Base-by-base conservation (phyloP, 352 stramenopile genomes). In the Peronospora farinosa region DNA sequence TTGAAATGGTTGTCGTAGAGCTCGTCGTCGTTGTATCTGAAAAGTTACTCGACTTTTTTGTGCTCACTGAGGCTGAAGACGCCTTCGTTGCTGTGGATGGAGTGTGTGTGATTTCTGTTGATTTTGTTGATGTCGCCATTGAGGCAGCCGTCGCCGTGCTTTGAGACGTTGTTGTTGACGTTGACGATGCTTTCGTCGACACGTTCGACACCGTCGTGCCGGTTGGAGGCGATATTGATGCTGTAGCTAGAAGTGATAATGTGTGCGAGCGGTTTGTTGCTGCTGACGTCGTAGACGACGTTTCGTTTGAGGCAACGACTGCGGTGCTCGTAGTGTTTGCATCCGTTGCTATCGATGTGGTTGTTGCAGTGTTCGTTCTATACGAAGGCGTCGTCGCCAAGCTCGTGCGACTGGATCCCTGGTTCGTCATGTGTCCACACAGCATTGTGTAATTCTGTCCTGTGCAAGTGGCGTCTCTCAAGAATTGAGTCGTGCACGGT, bases 401-500 rank as follows among this genome's bases (percentile, higher is more conserved):
- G 5, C 32, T 15, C 11, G 41, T 58, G 15, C 10, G 48, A 13
- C 8, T 47, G 4, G 35, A 42, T 9, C 35, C 42, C 0, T 45
- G 31, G 5, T 30, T 49, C 15, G 41, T 32, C 37, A 38, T 15
- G 9, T 45, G 11, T 5, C 11, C 33, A 19, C 57, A 46, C n/a
- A 47, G 41, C 11, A 21, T 59, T 0, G 53, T 50, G 13, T 44
- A 28, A 12, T 59, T 58, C 17, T 35, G 19, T 27, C n/a, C 33
- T 27, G 46, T 11, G 25, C 47, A 40, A 4, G 19, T 49, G 3
- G 25, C 47, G 2, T 57, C 62, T 17, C 31, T 51, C 2, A n/a
- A 6, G 1, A 39, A 36, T 31, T 63, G 46, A 40, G 60, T 28
- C 10, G 32, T 32, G 28, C 60, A 69, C n/a, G 41, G 16, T 7